These are phyloP conservation scores for Phaeosphaeria sp. DNA, from an alignment of 2,329 filamentous ascomycete genomes.

Conservation along the genomic window DNA sequence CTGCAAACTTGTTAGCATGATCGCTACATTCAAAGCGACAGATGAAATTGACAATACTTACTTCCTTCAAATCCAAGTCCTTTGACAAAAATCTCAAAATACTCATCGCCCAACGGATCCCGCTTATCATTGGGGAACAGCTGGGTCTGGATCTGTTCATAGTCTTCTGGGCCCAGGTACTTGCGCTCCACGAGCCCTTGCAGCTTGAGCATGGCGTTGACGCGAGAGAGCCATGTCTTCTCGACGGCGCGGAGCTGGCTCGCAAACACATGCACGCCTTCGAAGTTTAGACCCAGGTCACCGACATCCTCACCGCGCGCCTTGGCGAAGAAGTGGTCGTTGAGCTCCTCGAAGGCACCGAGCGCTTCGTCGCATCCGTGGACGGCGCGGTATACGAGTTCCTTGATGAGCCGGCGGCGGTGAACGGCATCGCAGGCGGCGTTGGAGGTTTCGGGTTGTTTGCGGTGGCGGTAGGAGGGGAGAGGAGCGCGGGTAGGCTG, in stretches of 20 bases:
- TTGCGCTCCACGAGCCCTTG: constrained; percentile 7
- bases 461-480: not conserved
- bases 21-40: too few relatives aligned
- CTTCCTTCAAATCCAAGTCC: constrained; percentile 7
- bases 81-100: constrained; percentile 15
- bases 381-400: constrained; percentile 5
- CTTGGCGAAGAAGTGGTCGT: constrained; percentile 3
- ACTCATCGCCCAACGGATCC: constrained; percentile 7
- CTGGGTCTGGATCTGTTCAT: constrained; percentile 11
- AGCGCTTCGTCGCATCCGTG: constrained; percentile 10
- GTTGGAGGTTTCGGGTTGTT: constrained; percentile 2
- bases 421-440: constrained; percentile 5
- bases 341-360: constrained; percentile 7
- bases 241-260: constrained; percentile 10
- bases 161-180: constrained; percentile 9
- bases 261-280: constrained; percentile 1
- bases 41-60: too few relatives aligned
- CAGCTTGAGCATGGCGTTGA: constrained; percentile 6
- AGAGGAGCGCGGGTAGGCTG: not conserved
- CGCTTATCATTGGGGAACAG: constrained; percentile 10
- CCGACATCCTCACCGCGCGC: not conserved
- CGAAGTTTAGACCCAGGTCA: constrained; percentile 6
- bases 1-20: not conserved
- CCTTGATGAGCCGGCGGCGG: constrained; percentile 4
- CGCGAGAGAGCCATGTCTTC: constrained; percentile 12